A percentile compares a stretch with the other conserved stretches of the same genome.
These are phyloP conservation scores for Haematococcus lacustris DNA, from an alignment of 139 green algal species.

Conservation along the genomic window DNA sequence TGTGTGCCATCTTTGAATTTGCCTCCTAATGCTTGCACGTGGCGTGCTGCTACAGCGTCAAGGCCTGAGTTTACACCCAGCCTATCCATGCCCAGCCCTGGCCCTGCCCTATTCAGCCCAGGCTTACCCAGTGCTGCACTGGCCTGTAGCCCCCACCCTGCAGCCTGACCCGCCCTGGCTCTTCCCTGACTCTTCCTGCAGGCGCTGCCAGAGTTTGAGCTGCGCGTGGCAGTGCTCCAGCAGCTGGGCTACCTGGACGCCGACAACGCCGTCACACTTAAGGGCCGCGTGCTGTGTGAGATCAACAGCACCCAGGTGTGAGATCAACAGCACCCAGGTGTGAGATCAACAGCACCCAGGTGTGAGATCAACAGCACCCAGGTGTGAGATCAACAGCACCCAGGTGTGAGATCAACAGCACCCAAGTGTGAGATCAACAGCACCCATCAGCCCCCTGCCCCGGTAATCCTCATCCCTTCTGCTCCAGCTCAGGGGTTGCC, in stretches of 20 bases:
- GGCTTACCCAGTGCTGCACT: no score
- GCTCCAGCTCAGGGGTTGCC: background rate
- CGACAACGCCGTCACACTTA: constrained; percentile 71
- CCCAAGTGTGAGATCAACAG: no score
- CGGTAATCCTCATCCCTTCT: background rate
- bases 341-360: no score
- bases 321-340: no score
- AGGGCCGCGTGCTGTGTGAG: constrained; percentile 85
- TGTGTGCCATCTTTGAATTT: background rate
- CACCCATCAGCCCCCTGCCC: background rate
- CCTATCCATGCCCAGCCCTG: no score
- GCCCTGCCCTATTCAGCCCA: no score
- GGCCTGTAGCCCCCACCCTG: no score
- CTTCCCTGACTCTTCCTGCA: background rate
- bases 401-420: no score
- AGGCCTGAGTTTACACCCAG: no score
- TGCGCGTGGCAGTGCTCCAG: constrained; percentile 64
- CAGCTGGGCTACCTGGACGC: constrained; percentile 72
- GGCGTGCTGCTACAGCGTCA: background rate
- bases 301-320: constrained; percentile 74
- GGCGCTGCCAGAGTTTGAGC: constrained; percentile 84
- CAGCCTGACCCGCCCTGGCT: no score
- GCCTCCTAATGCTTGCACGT: background rate
- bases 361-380: no score
- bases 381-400: no score